phyloP scores from a whole-genome alignment of 176 grass and related monocot genomes.

The Carex kokanica region DNA sequence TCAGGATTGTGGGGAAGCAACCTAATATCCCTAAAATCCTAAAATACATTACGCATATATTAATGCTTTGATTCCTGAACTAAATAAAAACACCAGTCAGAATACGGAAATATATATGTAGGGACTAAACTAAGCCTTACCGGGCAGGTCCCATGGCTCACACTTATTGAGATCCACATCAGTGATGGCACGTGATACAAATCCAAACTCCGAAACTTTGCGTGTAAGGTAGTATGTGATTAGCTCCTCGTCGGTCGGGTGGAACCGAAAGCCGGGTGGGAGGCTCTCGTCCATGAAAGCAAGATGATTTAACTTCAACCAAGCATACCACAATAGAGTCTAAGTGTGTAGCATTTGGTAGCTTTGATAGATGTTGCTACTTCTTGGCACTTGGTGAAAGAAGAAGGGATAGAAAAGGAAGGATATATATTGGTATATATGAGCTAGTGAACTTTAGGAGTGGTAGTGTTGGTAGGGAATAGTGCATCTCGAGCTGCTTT shows the following conservation, averaged over 20 bases:
- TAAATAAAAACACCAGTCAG: not conserved
- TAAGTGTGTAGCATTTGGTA: not conserved
- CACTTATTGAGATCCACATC: constrained; percentile 53
- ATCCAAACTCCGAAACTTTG: constrained; percentile 41
- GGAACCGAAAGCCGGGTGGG: constrained; percentile 49
- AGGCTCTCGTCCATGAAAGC: constrained; percentile 39
- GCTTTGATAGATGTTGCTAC: not conserved
- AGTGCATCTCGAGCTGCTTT: not conserved
- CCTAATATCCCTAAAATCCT: not conserved
- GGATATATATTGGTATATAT: not conserved
- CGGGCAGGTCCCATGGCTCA: constrained; percentile 51
- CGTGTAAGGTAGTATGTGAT: constrained; percentile 40
- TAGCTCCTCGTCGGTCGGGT: constrained; percentile 51
- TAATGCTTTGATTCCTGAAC: not conserved
- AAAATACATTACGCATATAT: not conserved
- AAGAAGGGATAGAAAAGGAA: not conserved
- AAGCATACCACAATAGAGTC: not conserved
- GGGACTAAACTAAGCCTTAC: constrained; percentile 9
- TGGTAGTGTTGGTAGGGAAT: constrained; percentile 19
- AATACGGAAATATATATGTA: not conserved
- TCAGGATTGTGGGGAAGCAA: not conserved
- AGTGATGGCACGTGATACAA: constrained; percentile 30
- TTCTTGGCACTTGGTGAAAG: not conserved
- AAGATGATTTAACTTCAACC: not conserved
- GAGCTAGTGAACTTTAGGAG: not conserved